A percentile compares a stretch with the other conserved stretches of the same genome.
phyloP scores from a whole-genome alignment of 495 filamentous ascomycete genomes.

The Penicillium malachiteum region DNA sequence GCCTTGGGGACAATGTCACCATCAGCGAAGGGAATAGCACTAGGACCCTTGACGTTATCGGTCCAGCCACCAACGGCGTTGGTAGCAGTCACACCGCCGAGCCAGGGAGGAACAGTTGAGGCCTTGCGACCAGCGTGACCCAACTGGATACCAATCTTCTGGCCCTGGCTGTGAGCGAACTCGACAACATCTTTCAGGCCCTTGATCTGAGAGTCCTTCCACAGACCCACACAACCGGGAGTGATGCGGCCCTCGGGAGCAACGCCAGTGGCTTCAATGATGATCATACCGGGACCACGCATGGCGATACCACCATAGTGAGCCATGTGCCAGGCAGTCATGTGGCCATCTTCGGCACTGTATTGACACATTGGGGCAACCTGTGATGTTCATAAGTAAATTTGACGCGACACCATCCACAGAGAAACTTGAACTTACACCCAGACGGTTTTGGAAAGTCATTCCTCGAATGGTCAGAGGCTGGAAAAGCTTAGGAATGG shows the following conservation, averaged over 20 bases:
- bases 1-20: slow-evolving; percentile 50
- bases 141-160: slow-evolving; percentile 73
- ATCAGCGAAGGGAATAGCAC: slow-evolving; percentile 53
- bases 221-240: slow-evolving; percentile 68
- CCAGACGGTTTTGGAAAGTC: slow-evolving; percentile 61
- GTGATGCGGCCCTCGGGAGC: slow-evolving; percentile 73
- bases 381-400: slow-evolving; percentile 21
- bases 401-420: neutral
- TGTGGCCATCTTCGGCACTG: slow-evolving; percentile 60
- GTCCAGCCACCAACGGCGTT: slow-evolving; percentile 64
- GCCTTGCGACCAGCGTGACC: slow-evolving; percentile 78
- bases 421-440: slow-evolving; percentile 33
- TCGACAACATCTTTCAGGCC: slow-evolving; percentile 60
- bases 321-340: slow-evolving; percentile 62
- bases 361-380: slow-evolving; percentile 69
- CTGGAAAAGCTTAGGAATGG: slow-evolving; percentile 68
- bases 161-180: slow-evolving; percentile 69
- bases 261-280: slow-evolving; percentile 74
- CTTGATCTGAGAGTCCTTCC: slow-evolving; percentile 71
- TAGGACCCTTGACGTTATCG: slow-evolving; percentile 55
- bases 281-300: slow-evolving; percentile 65
- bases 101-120: slow-evolving; percentile 67
- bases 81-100: slow-evolving; percentile 47
- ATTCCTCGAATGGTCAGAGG: slow-evolving; percentile 59
- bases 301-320: slow-evolving; percentile 58